phyloP scores from a whole-genome alignment of 768 basidiomycete genomes.

The Tylopilus subfusipes region DNA sequence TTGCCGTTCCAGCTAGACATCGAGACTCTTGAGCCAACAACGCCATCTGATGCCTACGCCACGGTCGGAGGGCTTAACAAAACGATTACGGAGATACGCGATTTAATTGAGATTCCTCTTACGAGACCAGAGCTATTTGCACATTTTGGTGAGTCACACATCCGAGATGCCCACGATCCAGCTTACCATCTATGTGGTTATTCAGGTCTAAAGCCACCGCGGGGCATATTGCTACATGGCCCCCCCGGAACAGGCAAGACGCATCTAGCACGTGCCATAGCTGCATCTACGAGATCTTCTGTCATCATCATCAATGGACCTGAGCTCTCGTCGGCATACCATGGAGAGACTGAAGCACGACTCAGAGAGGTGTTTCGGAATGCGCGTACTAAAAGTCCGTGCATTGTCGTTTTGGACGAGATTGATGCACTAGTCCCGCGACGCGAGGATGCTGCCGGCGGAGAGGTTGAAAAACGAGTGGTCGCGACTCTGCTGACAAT shows the following conservation, averaged over 20 bases:
- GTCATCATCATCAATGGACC: conserved; percentile 96
- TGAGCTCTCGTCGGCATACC: conserved; percentile 91
- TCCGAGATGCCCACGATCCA: conserved; percentile 13
- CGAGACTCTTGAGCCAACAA: conserved; percentile 43
- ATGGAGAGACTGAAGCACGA: conserved; percentile 93
- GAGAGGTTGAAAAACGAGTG: conserved; percentile 94
- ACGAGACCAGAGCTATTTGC: conserved; percentile 77
- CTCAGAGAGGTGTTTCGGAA: conserved; percentile 87
- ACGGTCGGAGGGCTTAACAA: conserved; percentile 84
- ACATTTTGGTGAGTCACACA: conserved; percentile 55
- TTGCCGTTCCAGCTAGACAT: conserved; percentile 38
- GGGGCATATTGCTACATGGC: conserved; percentile 91
- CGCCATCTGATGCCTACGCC: conserved; percentile 60
- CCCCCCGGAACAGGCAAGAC: conserved; percentile 99
- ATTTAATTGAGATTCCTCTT: conserved; percentile 83
- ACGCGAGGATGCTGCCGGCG: conserved; percentile 84
- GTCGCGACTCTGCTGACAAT: conserved; percentile 93
- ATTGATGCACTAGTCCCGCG: conserved; percentile 92
- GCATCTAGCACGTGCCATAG: conserved; percentile 91
- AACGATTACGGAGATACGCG: conserved; percentile 83
- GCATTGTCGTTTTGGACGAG: conserved; percentile 94
- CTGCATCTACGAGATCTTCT: conserved; percentile 77
- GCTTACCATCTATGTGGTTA: conserved; percentile 3
- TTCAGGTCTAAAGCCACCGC: conserved; percentile 88
- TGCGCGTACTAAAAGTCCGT: conserved; percentile 78